phyloP scores from a whole-genome alignment of 148 eudicot genomes.

The Rhododendron molle region DNA sequence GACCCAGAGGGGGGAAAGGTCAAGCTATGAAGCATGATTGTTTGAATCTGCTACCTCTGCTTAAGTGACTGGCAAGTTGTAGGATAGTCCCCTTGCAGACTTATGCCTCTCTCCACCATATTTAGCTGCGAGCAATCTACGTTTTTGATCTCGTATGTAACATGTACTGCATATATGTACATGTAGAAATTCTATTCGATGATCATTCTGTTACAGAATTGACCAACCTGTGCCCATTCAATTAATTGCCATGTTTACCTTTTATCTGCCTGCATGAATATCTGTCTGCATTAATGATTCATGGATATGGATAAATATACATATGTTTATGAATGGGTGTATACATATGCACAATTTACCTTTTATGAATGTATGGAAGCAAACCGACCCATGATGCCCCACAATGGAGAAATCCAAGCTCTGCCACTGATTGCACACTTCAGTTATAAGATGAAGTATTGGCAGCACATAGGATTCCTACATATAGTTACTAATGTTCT shows the following conservation, averaged over 20 bases:
- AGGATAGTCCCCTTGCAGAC: not conserved
- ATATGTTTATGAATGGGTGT: not conserved
- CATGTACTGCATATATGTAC: not conserved
- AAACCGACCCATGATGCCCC: not conserved
- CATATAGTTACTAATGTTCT: not conserved
- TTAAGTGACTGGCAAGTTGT: not conserved
- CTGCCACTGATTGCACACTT: not conserved
- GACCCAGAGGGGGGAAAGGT: not conserved
- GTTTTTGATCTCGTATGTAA: not conserved
- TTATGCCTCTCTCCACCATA: not conserved
- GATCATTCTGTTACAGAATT: not conserved
- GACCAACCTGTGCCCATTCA: not conserved
- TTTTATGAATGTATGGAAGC: not conserved
- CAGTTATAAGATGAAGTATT: not conserved
- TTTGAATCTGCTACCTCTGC: not conserved
- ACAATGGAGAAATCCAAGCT: not conserved
- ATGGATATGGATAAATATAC: not conserved
- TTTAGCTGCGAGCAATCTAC: not conserved
- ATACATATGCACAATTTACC: not conserved
- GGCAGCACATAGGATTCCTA: not conserved
- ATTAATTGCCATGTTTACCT: not conserved
- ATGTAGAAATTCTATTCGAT: not conserved
- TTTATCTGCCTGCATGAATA: not conserved
- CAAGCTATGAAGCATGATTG: not conserved
- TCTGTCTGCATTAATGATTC: not conserved